Conservation (phyloP, 306 rosid genomes). For the Acacia crassicarpa region DNA sequence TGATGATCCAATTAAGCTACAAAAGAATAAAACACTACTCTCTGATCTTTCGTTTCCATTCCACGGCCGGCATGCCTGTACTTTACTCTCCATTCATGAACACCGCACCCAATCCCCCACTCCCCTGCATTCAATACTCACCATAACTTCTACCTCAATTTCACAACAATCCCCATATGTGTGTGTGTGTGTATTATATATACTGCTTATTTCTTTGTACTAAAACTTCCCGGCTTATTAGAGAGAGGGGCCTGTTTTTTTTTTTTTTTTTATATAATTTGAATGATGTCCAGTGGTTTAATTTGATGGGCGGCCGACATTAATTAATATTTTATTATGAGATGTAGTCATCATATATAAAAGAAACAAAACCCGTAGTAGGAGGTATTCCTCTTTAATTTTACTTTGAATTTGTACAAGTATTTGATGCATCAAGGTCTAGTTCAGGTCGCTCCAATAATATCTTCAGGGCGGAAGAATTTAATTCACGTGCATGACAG, state of each 20-base stretch:
- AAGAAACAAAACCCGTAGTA: not conserved
- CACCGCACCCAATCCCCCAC: not conserved
- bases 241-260: not conserved
- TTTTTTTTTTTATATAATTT: not conserved
- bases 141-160: not conserved
- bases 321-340: not conserved
- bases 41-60: constrained; percentile 17
- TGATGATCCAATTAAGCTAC: not conserved
- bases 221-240: not conserved
- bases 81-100: not conserved
- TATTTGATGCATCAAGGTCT: not conserved
- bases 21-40: not conserved
- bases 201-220: not conserved
- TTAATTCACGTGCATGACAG: constrained; percentile 59
- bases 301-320: not conserved
- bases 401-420: constrained; percentile 28
- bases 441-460: constrained; percentile 6
- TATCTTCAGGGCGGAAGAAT: constrained; percentile 20
- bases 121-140: not conserved
- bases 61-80: constrained; percentile 29
- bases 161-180: not conserved
- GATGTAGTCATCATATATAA: not conserved
- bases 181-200: too few species aligned
- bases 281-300: not conserved
- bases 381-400: constrained; percentile 5